phyloP scores from a whole-genome alignment of 1,284 basidiomycete genomes.

The Rhodotorula sp. region DNA sequence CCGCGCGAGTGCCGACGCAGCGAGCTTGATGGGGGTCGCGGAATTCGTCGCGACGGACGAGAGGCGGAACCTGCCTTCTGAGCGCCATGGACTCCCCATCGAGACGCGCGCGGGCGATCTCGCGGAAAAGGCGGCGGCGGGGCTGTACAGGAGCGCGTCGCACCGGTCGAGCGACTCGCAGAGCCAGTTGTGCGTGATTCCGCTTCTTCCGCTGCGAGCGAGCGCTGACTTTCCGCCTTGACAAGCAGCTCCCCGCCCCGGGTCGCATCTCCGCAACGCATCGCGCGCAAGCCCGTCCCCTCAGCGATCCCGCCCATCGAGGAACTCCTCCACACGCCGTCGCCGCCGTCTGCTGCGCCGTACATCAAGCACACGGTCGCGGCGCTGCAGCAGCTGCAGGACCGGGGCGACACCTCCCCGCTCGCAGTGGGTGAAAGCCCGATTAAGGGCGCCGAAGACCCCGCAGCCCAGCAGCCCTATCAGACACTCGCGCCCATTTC shows the following conservation, averaged over 20 bases:
- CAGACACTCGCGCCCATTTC: background rate
- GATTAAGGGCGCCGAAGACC: background rate
- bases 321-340: background rate
- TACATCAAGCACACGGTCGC: background rate
- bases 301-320: background rate
- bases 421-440: constrained; percentile 6
- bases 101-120: constrained; percentile 5
- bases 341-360: background rate
- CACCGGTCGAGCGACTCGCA: background rate
- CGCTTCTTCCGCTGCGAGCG: background rate
- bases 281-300: constrained; percentile 26
- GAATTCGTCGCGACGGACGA: constrained; percentile 20
- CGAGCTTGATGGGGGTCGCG: constrained; percentile 6
- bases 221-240: background rate
- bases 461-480: background rate
- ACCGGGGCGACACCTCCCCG: background rate
- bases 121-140: background rate
- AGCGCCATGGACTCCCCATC: background rate
- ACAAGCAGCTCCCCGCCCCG: background rate
- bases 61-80: background rate
- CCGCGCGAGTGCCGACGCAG: background rate
- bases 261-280: background rate
- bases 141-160: background rate
- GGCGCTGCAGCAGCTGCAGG: background rate
- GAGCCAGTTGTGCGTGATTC: background rate